Base-by-base conservation (phyloP, 2,329 filamentous ascomycete species). In the Raffaelea albimanens region DNA sequence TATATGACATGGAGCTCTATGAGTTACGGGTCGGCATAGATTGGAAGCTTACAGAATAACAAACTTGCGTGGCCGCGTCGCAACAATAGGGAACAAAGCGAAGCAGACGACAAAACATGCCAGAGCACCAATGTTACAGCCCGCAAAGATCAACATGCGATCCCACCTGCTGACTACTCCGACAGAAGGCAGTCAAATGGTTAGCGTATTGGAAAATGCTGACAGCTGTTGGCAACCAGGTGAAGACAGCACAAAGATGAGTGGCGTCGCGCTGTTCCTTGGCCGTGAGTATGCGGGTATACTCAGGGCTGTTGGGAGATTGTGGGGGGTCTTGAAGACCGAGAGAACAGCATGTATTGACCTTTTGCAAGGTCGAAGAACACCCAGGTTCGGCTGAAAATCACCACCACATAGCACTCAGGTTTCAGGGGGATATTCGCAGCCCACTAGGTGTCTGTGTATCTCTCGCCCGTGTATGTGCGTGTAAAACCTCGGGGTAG, bases 71-170 rank as follows among this genome's bases (percentile, higher is more conserved):
- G 91, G 90, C 63, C 78, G 82, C 55, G 88, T 67, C 56, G 86
- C 77, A 56, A 96, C 76, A 51, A 90, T 75, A 47, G 90, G 90
- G 69, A 95, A 91, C 49, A 97, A 73, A 57, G 83, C 83, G 70
- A 97, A 95, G 73, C 87, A 90, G 59, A 95, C 81, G 63, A 94
- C 80, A 72, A 98, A 97, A 72, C 94, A 91, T 56, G 86, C 87
- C 55, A 88, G 74, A 54, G 93, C 89, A 52, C 85, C 89, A 58
- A 95, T 67, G 67, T 95, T 95, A 71, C 91, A 94, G 61, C 83
- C 88, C 55, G 79, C 83, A 67, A 98, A 98, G 59, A 97, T 79
- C 64, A 98, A 75, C 62, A 97, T 71, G 49, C 91, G 86, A 69
- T 98, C 93, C 93, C 91, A 97, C 70, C 91, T 81, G 70, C 88